Percentiles rank a stretch among this genome's conserved stretches.
Evolutionary conservation across 768 basidiomycete species (phyloP).

Genomic region (Leccinum broughii): DNA sequence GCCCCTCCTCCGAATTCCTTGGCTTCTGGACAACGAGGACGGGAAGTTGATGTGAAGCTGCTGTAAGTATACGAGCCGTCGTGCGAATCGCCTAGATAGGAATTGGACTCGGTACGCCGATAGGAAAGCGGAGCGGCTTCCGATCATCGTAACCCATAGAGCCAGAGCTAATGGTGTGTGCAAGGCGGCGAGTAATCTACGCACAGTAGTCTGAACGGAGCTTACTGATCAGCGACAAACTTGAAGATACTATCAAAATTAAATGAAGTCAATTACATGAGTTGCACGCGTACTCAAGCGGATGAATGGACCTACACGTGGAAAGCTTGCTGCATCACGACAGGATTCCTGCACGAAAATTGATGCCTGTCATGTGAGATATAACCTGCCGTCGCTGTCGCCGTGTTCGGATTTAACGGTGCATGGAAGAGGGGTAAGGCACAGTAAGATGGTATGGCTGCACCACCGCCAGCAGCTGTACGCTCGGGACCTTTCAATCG

Average conservation of each 20-base stretch:
- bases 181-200: neutral
- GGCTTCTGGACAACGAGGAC: slow-evolving; percentile 40
- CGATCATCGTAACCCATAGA: slow-evolving; percentile 50
- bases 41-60: slow-evolving; percentile 36
- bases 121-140: slow-evolving; percentile 51
- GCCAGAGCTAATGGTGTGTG: slow-evolving; percentile 39
- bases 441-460: slow-evolving; percentile 55
- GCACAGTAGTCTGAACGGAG: neutral
- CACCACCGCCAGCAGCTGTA: slow-evolving; percentile 34
- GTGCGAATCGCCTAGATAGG: slow-evolving; percentile 58
- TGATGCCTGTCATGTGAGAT: slow-evolving; percentile 57
- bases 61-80: slow-evolving; percentile 38
- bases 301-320: slow-evolving; percentile 51
- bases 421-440: slow-evolving; percentile 54
- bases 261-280: neutral
- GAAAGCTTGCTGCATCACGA: slow-evolving; percentile 52
- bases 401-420: slow-evolving; percentile 26
- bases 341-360: slow-evolving; percentile 55
- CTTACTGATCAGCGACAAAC: slow-evolving; percentile 47
- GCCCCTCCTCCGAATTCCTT: slow-evolving; percentile 55
- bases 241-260: slow-evolving; percentile 42
- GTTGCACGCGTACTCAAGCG: accelerated
- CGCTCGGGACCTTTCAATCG: slow-evolving; percentile 51
- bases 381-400: slow-evolving; percentile 40
- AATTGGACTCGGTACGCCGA: slow-evolving; percentile 52